These are phyloP conservation scores for Fagopyrum esculentum DNA, from an alignment of 148 eudicot species.

Conservation along the genomic window DNA sequence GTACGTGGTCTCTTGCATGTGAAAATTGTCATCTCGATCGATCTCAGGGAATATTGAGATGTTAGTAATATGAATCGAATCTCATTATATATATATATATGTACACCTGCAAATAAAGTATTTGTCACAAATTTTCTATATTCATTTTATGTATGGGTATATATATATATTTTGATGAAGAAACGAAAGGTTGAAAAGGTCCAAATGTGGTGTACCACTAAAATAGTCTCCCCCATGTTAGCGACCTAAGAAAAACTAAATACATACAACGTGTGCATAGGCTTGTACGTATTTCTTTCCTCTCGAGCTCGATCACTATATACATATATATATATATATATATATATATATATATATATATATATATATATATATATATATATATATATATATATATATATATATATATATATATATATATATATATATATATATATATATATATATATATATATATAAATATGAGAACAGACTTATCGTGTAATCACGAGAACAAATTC, in stretches of 20 bases:
- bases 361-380: too few species aligned
- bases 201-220: conserved; percentile 7
- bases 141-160: neutral
- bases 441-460: too few species aligned
- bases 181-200: neutral
- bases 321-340: too few species aligned
- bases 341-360: too few species aligned
- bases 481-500: too few species aligned
- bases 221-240: conserved; percentile 8
- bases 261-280: neutral
- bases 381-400: too few species aligned
- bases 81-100: too few species aligned
- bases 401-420: too few species aligned
- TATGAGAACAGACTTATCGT: too few species aligned
- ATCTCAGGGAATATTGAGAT: neutral
- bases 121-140: neutral
- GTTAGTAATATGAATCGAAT: neutral
- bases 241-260: neutral
- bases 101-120: neutral
- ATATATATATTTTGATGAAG: neutral
- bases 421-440: too few species aligned
- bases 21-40: neutral
- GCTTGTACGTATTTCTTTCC: neutral
- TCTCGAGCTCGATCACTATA: neutral
- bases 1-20: neutral